phyloP scores from a whole-genome alignment of 495 filamentous ascomycete species.

The Tetracladium setigerum region DNA sequence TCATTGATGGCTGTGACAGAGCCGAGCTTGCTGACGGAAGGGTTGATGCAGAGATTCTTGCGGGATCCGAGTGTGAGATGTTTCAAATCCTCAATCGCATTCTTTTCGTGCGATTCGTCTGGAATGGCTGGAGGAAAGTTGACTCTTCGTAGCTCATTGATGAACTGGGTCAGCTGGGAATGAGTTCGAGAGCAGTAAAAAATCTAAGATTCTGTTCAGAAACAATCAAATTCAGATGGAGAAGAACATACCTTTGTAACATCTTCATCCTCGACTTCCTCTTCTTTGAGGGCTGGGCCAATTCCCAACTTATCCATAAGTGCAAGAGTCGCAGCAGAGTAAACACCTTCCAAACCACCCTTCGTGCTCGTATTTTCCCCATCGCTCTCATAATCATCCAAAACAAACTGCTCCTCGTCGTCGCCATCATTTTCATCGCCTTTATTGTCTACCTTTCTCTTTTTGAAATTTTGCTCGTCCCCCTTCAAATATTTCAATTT shows the following conservation, averaged over 20 bases:
- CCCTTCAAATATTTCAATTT: slow-evolving; percentile 37
- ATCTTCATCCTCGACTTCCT: slow-evolving; percentile 46
- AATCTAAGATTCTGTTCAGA: slow-evolving; percentile 43
- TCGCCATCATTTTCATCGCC: slow-evolving; percentile 29
- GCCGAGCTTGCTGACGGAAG: slow-evolving; percentile 61
- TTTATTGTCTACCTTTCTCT: slow-evolving; percentile 27
- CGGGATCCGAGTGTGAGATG: slow-evolving; percentile 84
- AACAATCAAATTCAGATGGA: not conserved
- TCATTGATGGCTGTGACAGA: slow-evolving; percentile 87
- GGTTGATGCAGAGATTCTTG: slow-evolving; percentile 90
- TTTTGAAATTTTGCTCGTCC: slow-evolving; percentile 42
- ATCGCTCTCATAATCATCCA: slow-evolving; percentile 79
- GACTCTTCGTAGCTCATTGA: slow-evolving; percentile 81
- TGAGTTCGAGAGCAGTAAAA: slow-evolving; percentile 95
- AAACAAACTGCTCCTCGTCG: slow-evolving; percentile 65
- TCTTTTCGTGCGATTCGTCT: slow-evolving; percentile 25
- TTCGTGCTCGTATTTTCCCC: slow-evolving; percentile 30
- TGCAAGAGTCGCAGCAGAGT: slow-evolving; percentile 56
- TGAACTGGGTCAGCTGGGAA: slow-evolving; percentile 89
- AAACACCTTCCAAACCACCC: slow-evolving; percentile 22
- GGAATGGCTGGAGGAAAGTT: slow-evolving; percentile 55
- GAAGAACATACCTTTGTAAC: slow-evolving; percentile 48
- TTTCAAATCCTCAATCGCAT: slow-evolving; percentile 58
- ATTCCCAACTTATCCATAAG: slow-evolving; percentile 53
- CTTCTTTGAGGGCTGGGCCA: slow-evolving; percentile 17